Base-by-base conservation (phyloP, 108 stramenopile genomes). In the Skeletonema costatum region DNA sequence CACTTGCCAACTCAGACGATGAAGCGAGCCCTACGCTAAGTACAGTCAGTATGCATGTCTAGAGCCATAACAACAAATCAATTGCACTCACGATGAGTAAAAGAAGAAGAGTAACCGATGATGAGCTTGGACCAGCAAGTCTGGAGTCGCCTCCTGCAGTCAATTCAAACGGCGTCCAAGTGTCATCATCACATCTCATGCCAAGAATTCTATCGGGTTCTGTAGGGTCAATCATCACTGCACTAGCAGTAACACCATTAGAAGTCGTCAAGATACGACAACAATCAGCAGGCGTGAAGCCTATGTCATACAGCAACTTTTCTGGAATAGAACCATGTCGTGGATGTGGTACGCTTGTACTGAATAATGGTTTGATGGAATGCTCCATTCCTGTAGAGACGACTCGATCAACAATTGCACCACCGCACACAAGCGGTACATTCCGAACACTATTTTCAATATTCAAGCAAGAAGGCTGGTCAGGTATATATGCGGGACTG, bases 401-500 rank as follows among this genome's bases (percentile, higher is more conserved):
- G 17, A 51, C 50, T 19, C n/a, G 17, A 56, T 56, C 53, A 56
- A 56, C 53, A 29, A 25, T 5, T 25, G 53, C 53, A 56, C 9
- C 53, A 56, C 53, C 16, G 7, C 61, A 61, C 5, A 32, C 75
- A 12, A 30, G 73, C 12, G 81, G 86, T 10, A 87, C 84, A 33
- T 61, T 88, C 59, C 75, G 58, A 16, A 88, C 83, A 32, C 38
- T 93, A 32, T 64, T 86, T 50, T 78, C 67, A 29, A 93, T 93
- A 53, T 87, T 83, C 32, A 32, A 30, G 2, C 79, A 70, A 19
- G 92, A 98, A 77, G 97, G 97, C 14, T 30, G 74, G 8, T 31
- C 66, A 17, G 94, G 97, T 10, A 64, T 97, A 29, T 97, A 97
- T 61, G 82, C 90, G 9, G 97, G 97, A 2, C 74, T 97, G 12